A percentile compares a stretch with the other conserved stretches of the same genome.
Evolutionary conservation across 192 early-diverging fungal species (phyloP).

Genomic region (Paraglomus occultum): DNA sequence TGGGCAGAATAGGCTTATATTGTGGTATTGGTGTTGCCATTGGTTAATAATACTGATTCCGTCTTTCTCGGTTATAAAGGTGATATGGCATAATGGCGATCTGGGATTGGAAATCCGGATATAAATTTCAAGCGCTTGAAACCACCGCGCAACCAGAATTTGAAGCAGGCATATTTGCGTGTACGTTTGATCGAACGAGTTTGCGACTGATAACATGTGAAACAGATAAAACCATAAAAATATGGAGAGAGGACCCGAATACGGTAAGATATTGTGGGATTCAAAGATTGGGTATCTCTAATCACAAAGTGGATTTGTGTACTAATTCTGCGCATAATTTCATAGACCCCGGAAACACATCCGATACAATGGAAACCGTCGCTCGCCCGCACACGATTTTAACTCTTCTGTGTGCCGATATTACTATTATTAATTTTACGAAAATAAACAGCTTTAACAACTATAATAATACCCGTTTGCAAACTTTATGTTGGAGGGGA

Average conservation of each 20-base stretch:
- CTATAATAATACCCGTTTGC: too few species aligned
- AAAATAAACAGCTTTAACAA: too few species aligned
- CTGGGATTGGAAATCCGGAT: constrained; percentile 95
- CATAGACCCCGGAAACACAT: constrained; percentile 53
- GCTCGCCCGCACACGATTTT: constrained; percentile 46
- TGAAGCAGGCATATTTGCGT: constrained; percentile 94
- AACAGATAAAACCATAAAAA: constrained; percentile 99
- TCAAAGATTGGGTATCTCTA: background rate
- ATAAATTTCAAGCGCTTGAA: constrained; percentile 90
- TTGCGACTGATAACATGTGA: constrained; percentile 96
- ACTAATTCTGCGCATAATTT: background rate
- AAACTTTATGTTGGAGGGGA: too few species aligned
- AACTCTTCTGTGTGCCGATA: background rate
- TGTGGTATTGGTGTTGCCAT: background rate
- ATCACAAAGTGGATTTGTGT: constrained; percentile 9
- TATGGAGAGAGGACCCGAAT: constrained; percentile 87
- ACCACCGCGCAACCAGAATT: constrained; percentile 91
- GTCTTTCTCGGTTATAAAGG: constrained; percentile 40
- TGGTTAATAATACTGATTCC: background rate
- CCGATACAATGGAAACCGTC: constrained; percentile 56
- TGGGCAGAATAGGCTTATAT: background rate
- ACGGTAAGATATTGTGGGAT: constrained; percentile 46
- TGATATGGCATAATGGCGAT: constrained; percentile 96
- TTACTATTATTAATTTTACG: too few species aligned
- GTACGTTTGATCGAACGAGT: constrained; percentile 94